Evolutionary conservation across 768 basidiomycete genomes (phyloP).

Genomic region (Epithele typhae): DNA sequence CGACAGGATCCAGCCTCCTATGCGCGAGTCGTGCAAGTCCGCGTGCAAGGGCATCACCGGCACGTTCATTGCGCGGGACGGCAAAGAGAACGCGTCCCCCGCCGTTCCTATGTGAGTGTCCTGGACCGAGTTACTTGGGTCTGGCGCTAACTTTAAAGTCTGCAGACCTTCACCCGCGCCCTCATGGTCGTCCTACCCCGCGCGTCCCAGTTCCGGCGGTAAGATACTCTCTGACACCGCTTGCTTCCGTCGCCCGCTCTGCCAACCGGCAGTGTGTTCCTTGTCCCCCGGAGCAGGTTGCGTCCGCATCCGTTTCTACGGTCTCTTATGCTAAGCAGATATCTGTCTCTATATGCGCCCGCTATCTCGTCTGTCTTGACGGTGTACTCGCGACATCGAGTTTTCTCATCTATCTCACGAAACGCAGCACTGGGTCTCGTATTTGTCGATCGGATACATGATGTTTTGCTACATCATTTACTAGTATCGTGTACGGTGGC

Average conservation of each 20-base stretch:
- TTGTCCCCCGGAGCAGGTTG: not conserved
- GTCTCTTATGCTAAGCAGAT: conserved; percentile 29
- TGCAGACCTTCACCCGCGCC: conserved; percentile 33
- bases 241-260: too few relatives aligned
- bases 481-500: too few relatives aligned
- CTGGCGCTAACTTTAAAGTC: not conserved
- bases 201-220: conserved; percentile 24
- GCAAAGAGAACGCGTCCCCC: conserved; percentile 42
- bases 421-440: conserved; percentile 7
- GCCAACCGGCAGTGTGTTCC: too few relatives aligned
- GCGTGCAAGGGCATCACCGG: conserved; percentile 53
- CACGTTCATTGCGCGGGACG: conserved; percentile 35
- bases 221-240: too few relatives aligned
- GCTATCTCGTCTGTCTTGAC: conserved; percentile 1
- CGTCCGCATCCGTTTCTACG: conserved; percentile 4
- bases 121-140: too few relatives aligned
- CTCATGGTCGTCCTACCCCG: conserved; percentile 37
- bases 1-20: conserved; percentile 26
- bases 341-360: conserved; percentile 24
- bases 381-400: too few relatives aligned
- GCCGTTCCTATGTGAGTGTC: conserved; percentile 57
- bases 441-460: conserved; percentile 22
- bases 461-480: conserved; percentile 11
- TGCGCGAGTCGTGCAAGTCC: conserved; percentile 39
- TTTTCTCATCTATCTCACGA: conserved; percentile 1